These are phyloP conservation scores for Ochetophila trinervis DNA, from an alignment of 306 rosid species.

Conservation along the genomic window DNA sequence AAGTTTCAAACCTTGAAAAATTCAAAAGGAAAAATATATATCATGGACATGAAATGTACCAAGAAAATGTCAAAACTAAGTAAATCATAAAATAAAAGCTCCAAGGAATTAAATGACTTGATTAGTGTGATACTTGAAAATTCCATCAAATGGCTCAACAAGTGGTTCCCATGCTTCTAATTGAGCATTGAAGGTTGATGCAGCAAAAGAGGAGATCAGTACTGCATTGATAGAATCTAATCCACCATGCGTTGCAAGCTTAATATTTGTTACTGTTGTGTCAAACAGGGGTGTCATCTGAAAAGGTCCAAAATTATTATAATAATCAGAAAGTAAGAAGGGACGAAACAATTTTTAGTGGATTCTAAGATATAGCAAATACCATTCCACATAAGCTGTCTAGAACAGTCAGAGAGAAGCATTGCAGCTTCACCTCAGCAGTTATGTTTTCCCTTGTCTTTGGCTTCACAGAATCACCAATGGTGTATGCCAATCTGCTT, in stretches of 20 bases:
- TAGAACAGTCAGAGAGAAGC: conserved; percentile 78
- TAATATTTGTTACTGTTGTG: conserved; percentile 79
- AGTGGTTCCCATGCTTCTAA: conserved; percentile 99
- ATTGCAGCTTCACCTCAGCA: conserved; percentile 87
- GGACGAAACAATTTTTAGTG: conserved; percentile 11
- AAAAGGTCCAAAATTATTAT: conserved; percentile 26
- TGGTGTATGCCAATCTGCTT: conserved; percentile 69
- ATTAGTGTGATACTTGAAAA: conserved; percentile 67
- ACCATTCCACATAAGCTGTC: conserved; percentile 97
- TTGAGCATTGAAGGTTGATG: conserved; percentile 91
- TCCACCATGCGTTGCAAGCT: conserved; percentile 92
- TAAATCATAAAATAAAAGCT: conserved; percentile 4
- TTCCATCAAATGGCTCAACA: conserved; percentile 97
- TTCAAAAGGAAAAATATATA: background rate
- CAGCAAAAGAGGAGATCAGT: conserved; percentile 86
- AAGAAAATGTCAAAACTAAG: conserved; percentile 19
- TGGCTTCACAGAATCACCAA: conserved; percentile 82
- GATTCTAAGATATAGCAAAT: conserved; percentile 15
- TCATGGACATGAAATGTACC: conserved; percentile 7
- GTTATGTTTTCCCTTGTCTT: conserved; percentile 78
- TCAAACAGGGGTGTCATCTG: conserved; percentile 95
- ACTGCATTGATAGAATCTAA: conserved; percentile 89
- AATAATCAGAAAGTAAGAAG: conserved; percentile 7
- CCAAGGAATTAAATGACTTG: conserved; percentile 5
- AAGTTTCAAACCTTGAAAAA: conserved; percentile 83